Evolutionary conservation across 2,329 filamentous ascomycete genomes (phyloP), one percentile per base, ranked within the genome.

Genomic region (Periconia sp.): DNA sequence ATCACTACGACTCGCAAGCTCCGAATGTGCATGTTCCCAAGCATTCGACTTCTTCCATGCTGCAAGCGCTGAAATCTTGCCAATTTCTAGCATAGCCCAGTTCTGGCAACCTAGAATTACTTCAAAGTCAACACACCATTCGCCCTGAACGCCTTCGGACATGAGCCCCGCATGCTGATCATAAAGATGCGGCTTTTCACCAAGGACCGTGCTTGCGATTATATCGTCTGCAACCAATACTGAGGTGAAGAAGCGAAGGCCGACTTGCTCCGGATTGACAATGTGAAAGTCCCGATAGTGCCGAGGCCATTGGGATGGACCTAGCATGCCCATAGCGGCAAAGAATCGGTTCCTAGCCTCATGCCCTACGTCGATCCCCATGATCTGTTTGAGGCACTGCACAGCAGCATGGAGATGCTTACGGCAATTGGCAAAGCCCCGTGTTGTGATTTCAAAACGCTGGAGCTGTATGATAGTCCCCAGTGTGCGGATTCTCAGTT

Each of bases 31-130:
- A 1, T 85, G 69, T 0, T 73, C 75, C 3, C 79, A 79, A 6
- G 65, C 59, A 44, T 73, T 76, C 55, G 76, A 76, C 20, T 77
- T 69, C 59, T 79, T 87, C 79, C 81, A 84, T 1, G 78, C 75
- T 48, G 82, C 78, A 7, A 88, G 74, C 0, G 76, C 66, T 14
- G 83, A 74, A 45, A 84, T 79, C 18, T 83, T 78, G 11, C 79
- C 80, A 42, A 88, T 77, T n/a, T 79, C 71, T 43, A 81, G 69
- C 45, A 87, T 59, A 1, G 79, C 78, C 81, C 82, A 84, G 65
- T 85, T 86, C 44, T 82, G 74, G 54, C 83, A 76, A 2, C 85
- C 85, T 41, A 82, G 68, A 46, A 83, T 79, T 31, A 80, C 77
- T 46, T 81, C 78, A 49, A 86, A 73, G 47, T 74, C 71, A 41